Conservation (phyloP, 768 basidiomycete species). For the Brasilioporus rufonigricans region DNA sequence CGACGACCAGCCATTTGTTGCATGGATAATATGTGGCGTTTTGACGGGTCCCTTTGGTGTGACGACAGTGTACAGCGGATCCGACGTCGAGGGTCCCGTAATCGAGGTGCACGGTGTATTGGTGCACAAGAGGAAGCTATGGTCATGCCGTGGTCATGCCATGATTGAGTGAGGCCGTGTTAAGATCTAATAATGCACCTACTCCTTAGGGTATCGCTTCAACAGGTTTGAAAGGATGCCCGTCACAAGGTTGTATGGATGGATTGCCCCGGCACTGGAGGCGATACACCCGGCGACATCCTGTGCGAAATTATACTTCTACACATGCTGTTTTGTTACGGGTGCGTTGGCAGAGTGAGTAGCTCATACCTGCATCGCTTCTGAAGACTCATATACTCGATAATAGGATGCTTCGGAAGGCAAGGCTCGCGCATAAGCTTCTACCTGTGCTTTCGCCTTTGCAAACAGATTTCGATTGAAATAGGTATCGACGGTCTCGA, state of each 20-base stretch:
- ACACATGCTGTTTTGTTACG: not conserved
- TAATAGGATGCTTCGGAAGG: conserved; percentile 43
- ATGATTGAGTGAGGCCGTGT: not conserved
- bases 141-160: not conserved
- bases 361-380: conserved; percentile 32
- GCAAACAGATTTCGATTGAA: conserved; percentile 41
- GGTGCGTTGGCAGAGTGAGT: not conserved
- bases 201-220: conserved; percentile 45
- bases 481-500: conserved; percentile 60
- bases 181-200: conserved; percentile 15
- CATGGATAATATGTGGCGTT: conserved; percentile 70
- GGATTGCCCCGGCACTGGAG: conserved; percentile 57
- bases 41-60: conserved; percentile 60
- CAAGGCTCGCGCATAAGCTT: conserved; percentile 46
- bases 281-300: conserved; percentile 49
- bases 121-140: conserved; percentile 60
- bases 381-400: conserved; percentile 31
- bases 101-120: conserved; percentile 62
- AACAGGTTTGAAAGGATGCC: conserved; percentile 56
- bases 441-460: conserved; percentile 42
- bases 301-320: conserved; percentile 50
- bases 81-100: conserved; percentile 25
- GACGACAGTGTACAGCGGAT: conserved; percentile 46
- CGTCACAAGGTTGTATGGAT: conserved; percentile 71
- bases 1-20: conserved; percentile 81